Evolutionary conservation across 2,329 filamentous ascomycete genomes (phyloP), one percentile per base, ranked within the genome.

Genomic region (Ophiostoma perfectum): DNA sequence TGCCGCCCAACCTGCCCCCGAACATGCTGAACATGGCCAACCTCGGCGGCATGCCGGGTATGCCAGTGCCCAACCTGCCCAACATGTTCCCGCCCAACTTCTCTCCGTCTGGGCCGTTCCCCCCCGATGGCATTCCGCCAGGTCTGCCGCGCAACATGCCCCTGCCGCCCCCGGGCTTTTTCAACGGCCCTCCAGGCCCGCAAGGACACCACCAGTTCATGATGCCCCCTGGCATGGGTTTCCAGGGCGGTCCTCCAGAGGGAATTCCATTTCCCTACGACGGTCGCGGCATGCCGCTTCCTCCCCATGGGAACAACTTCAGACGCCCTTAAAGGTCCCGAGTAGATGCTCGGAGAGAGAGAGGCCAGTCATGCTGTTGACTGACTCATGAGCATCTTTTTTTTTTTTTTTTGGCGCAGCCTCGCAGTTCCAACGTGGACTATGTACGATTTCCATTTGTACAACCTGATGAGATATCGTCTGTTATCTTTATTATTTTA

Each of bases 91-190:
- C 84, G 27, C 84, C 85, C n/a, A 86, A 84, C 75, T 88, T 88
- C 71, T 82, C 84, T 14, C 82, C 81, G 5, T 79, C 27, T 64
- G 71, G 66, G 11, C 71, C 38, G 80, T 83, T 74, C 79, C 81
- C 81, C 12, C 82, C 81, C 0, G 82, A 84, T 42, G 79, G 77
- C 14, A 80, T 86, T 7, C 70, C 68, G 76, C 78, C 77, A 45
- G 82, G 79, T 16, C 81, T 82, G 70, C 82, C 81, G 9, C 82
- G 85, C n/a, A 83, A 79, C 74, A 82, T 86, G 78, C 81, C 80
- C 16, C 81, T 80, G 52, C 85, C 85, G 39, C 86, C 86, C 5
- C 86, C 86, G 0, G 84, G 84, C 11, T 86, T 87, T 74, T 86
- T 82, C 71, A 80, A 78, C 7, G 71, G 68, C 2, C 70, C 67